These are phyloP conservation scores for Dendryphion nanum DNA, from an alignment of 2,329 filamentous ascomycete species.

Conservation along the genomic window DNA sequence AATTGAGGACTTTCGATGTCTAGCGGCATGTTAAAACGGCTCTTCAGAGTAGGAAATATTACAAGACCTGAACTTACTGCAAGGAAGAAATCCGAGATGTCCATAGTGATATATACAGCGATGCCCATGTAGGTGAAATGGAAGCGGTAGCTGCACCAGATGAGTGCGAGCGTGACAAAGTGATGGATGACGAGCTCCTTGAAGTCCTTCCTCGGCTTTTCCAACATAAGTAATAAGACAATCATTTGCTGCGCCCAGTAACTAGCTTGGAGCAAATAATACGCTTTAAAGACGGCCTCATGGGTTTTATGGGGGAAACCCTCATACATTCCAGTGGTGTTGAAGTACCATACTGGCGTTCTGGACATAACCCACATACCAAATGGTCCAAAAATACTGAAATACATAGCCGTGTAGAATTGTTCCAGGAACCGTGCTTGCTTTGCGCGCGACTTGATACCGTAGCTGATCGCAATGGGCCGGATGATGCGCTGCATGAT, in stretches of 20 bases:
- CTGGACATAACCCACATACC: conserved; percentile 88
- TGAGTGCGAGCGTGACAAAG: conserved; percentile 81
- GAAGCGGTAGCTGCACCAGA: conserved; percentile 86
- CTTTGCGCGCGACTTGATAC: conserved; percentile 72
- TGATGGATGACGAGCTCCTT: conserved; percentile 91
- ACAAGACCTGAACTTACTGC: conserved; percentile 61
- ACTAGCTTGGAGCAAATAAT: conserved; percentile 89
- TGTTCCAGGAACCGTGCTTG: conserved; percentile 95
- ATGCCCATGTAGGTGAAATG: conserved; percentile 96
- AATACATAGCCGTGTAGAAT: conserved; percentile 91
- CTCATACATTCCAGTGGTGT: conserved; percentile 87
- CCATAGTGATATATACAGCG: conserved; percentile 90
- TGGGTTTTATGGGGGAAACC: conserved; percentile 80
- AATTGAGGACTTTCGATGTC: conserved; percentile 91
- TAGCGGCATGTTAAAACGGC: conserved; percentile 32
- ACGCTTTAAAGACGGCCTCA: conserved; percentile 83
- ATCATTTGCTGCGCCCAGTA: conserved; percentile 97
- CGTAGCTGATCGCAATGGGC: conserved; percentile 68
- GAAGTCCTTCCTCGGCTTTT: conserved; percentile 94
- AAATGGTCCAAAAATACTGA: conserved; percentile 74
- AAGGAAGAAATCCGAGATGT: conserved; percentile 93
- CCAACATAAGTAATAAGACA: conserved; percentile 79
- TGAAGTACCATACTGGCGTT: conserved; percentile 96
- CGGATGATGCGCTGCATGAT: conserved; percentile 88
- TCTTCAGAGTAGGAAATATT: neutral